Conservation (phyloP, 208 protist genomes). For the Leishmania aethiopica region DNA sequence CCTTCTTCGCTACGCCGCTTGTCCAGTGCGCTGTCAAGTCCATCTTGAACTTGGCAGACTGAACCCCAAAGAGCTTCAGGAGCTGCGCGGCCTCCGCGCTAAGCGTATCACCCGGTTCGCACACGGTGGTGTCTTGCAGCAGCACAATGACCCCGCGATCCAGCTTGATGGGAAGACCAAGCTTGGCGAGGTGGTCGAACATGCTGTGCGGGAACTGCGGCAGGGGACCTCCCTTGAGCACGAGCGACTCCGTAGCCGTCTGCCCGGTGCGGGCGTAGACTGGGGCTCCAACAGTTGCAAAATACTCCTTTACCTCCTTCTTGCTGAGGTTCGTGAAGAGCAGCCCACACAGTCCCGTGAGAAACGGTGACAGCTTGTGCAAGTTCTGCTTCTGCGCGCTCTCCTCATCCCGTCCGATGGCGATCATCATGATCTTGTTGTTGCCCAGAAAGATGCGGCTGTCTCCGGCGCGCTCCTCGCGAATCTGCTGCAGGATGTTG, state of each 20-base stretch:
- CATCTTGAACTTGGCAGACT: constrained; percentile 86
- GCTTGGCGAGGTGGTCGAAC: constrained; percentile 90
- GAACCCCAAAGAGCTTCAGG: constrained; percentile 86
- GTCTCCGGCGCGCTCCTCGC: constrained; percentile 81
- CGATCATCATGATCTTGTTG: constrained; percentile 95
- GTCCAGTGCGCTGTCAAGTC: constrained; percentile 88
- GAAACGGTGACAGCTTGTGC: constrained; percentile 87
- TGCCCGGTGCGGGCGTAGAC: constrained; percentile 90
- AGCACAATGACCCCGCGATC: constrained; percentile 92
- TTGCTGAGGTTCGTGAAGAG: constrained; percentile 92
- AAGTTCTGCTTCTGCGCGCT: constrained; percentile 80
- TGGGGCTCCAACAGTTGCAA: constrained; percentile 63
- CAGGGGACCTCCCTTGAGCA: constrained; percentile 74
- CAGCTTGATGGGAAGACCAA: constrained; percentile 92
- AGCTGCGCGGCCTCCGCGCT: constrained; percentile 90
- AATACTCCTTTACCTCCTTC: constrained; percentile 92
- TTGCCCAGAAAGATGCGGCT: constrained; percentile 94
- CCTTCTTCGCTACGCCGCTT: constrained; percentile 82
- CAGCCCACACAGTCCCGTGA: constrained; percentile 90
- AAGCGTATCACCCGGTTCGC: constrained; percentile 87
- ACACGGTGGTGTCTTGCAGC: constrained; percentile 90
- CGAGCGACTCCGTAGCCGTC: constrained; percentile 70
- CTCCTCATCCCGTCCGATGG: constrained; percentile 85
- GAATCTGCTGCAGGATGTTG: constrained; percentile 91
- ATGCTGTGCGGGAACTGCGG: constrained; percentile 93